Evolutionary conservation across 1,284 basidiomycete genomes (phyloP), one percentile per base, ranked within the genome.

Genomic region (Tylopilus sp.): DNA sequence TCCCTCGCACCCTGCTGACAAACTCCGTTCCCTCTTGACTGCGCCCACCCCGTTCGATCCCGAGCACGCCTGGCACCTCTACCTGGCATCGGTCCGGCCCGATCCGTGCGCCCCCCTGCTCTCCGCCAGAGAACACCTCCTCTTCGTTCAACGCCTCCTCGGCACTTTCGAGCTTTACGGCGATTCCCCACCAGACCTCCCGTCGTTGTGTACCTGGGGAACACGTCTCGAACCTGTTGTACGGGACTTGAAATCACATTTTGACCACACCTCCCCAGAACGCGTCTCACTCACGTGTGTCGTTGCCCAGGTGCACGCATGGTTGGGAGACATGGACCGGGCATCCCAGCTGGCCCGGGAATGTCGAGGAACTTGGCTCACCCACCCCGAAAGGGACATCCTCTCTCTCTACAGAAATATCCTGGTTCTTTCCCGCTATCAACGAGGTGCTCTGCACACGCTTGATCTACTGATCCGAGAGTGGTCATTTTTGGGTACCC

Each of bases 401-500:
- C 56, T 76, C 22, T 61, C 58, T 55, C 72, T 71, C 29, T 79
- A 77, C 57, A 69, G 74, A 33, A 66, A 71, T 42, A 62, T 84
- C 35, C 50, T 79, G 25, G 63, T 69, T n/a, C 74, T 76, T 14
- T 64, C 73, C 20, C 67, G 68, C 40, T 68, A 71, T 37, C 68
- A 71, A 52, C 65, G 64, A 20, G 74, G 73, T 50, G 60, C 73
- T 17, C 33, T 63, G n/a, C 67, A 67, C 14, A 74, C 75, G 22
- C 61, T 85, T 28, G 74, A 79, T 36, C 72, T 78, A 37, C 57
- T 85, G 39, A 59, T 75, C 43, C 56, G 66, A 28, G 71, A 82
- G 35, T 82, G 76, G 80, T 47, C 57, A 0, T 61, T 59, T 50
- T 54, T 81, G n/a, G 67, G 67, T 5, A 54, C 64, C 5, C 70